Evolutionary conservation across 768 basidiomycete species (phyloP), one percentile per base, ranked within the genome.

Genomic region (Amanita rubescens): DNA sequence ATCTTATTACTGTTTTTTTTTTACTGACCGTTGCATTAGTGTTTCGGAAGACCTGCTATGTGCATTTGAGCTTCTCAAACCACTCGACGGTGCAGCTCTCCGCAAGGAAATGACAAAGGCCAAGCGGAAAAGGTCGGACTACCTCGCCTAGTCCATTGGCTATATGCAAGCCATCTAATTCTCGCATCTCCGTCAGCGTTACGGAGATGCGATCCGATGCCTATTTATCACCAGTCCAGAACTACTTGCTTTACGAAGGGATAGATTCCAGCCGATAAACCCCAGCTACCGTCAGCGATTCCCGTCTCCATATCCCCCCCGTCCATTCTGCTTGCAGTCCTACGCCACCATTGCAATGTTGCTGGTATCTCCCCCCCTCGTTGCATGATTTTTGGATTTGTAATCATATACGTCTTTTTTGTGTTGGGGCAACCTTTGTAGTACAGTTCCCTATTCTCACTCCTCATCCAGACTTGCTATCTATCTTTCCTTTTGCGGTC

Each of bases 71-170:
- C 74, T 98, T 49, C 81, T 99, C 55, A 98, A 98, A 69, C 94
- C 94, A 15, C 75, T 97, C 60, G 94, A 97, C 63, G 91, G 90
- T 7, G 87, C 93, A 22, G 94, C 94, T 25, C 71, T 97, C 60
- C 87, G 93, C 60, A 97, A 97, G 70, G 94, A 97, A 69, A 96
- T 97, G 94, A 94, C 91, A 38, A 96, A 96, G 71, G 91, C 91
- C 49, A 96, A 95, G 72, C 89, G 94, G 78, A 96, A 96, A 79
- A 95, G 92, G 92, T 90, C 56, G 50, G 74, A 68, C 27, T 42
- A 24, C 20, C 27, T 7, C 49, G 37, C 43, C 42, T 48, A 45
- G 27, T 17, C 45, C 30, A 10, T 41, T 14, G 46, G 34, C 49
- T 49, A 50, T 45, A 59, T 51, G 50, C 50, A 33, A 53, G 47